A percentile compares a stretch with the other conserved stretches of the same genome.
Evolutionary conservation across 352 stramenopile species (phyloP).

Genomic region (Phytopythium helicoides): DNA sequence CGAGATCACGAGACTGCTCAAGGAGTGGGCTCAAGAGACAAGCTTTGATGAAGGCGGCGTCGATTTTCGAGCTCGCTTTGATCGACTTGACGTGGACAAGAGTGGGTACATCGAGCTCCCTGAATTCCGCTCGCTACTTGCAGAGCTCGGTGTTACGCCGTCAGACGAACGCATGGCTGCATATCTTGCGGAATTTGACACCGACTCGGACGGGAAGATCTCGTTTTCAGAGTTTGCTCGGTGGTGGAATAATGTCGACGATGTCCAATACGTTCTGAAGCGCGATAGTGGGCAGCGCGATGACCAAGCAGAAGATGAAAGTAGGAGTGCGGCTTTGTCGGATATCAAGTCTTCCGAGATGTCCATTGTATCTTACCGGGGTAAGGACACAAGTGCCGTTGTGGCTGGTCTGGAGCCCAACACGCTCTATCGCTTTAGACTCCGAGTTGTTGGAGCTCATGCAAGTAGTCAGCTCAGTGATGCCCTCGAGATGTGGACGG

Average conservation of each 20-base stretch:
- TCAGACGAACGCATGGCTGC: constrained; percentile 77
- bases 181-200: constrained; percentile 86
- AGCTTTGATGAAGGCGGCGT: constrained; percentile 68
- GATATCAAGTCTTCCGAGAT: constrained; percentile 27
- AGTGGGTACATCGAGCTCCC: constrained; percentile 79
- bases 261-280: constrained; percentile 87
- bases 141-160: constrained; percentile 79
- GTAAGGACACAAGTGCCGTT: constrained; percentile 33
- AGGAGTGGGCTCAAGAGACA: constrained; percentile 82
- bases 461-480: constrained; percentile 75
- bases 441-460: constrained; percentile 76
- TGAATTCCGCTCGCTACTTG: constrained; percentile 83
- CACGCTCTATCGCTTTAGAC: constrained; percentile 79
- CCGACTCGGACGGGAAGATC: constrained; percentile 78
- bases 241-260: constrained; percentile 85
- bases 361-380: constrained; percentile 73
- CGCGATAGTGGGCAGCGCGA: constrained; percentile 31
- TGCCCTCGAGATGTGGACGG: constrained; percentile 68
- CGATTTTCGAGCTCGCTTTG: constrained; percentile 72
- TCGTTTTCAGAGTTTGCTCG: constrained; percentile 84
- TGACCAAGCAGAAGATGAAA: constrained; percentile 11
- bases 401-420: constrained; percentile 80
- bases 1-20: constrained; percentile 73
- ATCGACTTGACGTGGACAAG: constrained; percentile 69
- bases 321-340: background rate